Conservation (phyloP, 306 rosid genomes). For the Quercus parvula region DNA sequence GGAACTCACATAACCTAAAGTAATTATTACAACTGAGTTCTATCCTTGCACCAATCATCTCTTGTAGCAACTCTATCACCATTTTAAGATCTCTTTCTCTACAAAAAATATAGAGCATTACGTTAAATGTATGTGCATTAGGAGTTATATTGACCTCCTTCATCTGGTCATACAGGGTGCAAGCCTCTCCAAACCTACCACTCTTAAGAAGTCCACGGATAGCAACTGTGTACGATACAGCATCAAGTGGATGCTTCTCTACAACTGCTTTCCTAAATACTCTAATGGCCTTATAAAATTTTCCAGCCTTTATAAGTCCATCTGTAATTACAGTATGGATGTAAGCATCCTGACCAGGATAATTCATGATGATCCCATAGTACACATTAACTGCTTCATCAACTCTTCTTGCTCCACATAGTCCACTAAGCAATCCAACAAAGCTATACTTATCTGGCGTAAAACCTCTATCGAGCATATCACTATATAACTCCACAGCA, state of each 20-base stretch:
- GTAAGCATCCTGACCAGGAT: slow-evolving; percentile 47
- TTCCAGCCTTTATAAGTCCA: slow-evolving; percentile 50
- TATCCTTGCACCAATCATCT: slow-evolving; percentile 55
- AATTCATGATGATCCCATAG: slow-evolving; percentile 34
- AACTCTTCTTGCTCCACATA: slow-evolving; percentile 47
- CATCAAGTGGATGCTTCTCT: slow-evolving; percentile 44
- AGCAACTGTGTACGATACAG: slow-evolving; percentile 41
- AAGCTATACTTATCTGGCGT: slow-evolving; percentile 56
- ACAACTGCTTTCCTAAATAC: slow-evolving; percentile 33
- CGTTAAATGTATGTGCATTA: slow-evolving; percentile 35
- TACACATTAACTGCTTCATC: slow-evolving; percentile 53
- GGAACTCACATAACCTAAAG: slow-evolving; percentile 31
- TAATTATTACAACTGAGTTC: slow-evolving; percentile 39
- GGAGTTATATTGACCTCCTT: slow-evolving; percentile 54
- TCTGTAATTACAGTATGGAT: slow-evolving; percentile 43
- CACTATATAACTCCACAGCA: slow-evolving; percentile 38
- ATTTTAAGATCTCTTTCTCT: slow-evolving; percentile 34
- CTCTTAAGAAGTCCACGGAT: slow-evolving; percentile 52
- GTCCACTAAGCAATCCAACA: slow-evolving; percentile 52
- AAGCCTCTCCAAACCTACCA: slow-evolving; percentile 53
- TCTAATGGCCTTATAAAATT: slow-evolving; percentile 38
- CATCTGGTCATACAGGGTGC: slow-evolving; percentile 42
- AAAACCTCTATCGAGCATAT: slow-evolving; percentile 49
- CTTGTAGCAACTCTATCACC: slow-evolving; percentile 43
- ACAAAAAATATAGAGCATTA: slow-evolving; percentile 40